phyloP scores from a whole-genome alignment of 371 early-diverging fungal species.

The Apophysomyces elegans region DNA sequence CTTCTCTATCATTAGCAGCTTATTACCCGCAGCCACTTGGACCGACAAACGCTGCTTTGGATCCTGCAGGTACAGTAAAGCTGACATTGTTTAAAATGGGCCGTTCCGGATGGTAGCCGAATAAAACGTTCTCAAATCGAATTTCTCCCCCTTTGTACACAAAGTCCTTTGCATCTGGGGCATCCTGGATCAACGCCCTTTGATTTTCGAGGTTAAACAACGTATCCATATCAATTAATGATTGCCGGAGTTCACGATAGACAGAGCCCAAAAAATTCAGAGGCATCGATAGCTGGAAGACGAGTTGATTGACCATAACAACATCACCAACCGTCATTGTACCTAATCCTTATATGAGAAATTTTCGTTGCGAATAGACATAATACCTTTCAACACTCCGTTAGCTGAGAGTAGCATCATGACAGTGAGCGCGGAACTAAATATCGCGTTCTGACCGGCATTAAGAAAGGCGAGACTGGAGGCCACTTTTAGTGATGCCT shows the following conservation, averaged over 20 bases:
- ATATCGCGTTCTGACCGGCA: slow-evolving; percentile 93
- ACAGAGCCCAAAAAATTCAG: slow-evolving; percentile 97
- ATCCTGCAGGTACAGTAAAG: slow-evolving; percentile 87
- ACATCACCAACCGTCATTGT: slow-evolving; percentile 94
- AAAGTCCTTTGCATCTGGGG: slow-evolving; percentile 61
- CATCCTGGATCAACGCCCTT: slow-evolving; percentile 51
- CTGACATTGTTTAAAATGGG: slow-evolving; percentile 77
- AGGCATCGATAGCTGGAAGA: slow-evolving; percentile 93
- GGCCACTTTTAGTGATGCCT: slow-evolving; percentile 87
- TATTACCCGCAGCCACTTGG: slow-evolving; percentile 90
- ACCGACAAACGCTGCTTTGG: slow-evolving; percentile 93
- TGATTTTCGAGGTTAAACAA: slow-evolving; percentile 86
- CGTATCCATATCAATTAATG: slow-evolving; percentile 94
- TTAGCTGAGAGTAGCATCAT: slow-evolving; percentile 95
- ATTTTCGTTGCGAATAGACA: neutral
- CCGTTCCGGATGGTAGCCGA: slow-evolving; percentile 83
- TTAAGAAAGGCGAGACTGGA: slow-evolving; percentile 89
- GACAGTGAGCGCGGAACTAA: slow-evolving; percentile 82
- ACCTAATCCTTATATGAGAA: slow-evolving; percentile 23
- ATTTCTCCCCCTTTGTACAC: slow-evolving; percentile 70
- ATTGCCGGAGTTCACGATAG: slow-evolving; percentile 93
- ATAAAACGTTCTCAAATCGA: slow-evolving; percentile 83
- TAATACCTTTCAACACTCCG: slow-evolving; percentile 75
- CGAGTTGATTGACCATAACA: slow-evolving; percentile 95
- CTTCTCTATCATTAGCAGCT: neutral